phyloP scores from a whole-genome alignment of 192 early-diverging fungal species.

The Coemansia sp. region DNA sequence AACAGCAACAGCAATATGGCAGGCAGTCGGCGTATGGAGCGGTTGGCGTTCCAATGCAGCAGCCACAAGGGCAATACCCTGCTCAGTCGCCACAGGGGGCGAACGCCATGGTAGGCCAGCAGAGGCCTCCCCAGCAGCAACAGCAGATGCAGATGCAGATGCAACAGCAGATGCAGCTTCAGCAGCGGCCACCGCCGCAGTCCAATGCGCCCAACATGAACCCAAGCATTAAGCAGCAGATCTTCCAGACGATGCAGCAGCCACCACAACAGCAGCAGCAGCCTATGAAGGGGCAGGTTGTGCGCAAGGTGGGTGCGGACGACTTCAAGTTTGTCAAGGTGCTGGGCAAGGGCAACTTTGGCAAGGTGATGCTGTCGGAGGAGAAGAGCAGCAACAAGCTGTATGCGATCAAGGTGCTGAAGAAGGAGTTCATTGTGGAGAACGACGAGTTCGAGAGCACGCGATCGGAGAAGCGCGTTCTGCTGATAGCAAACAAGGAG shows the following conservation, averaged over 20 bases:
- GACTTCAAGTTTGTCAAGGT: conserved; percentile 96
- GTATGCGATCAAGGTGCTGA: conserved; percentile 97
- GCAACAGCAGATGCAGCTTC: no score
- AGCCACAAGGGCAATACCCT: conserved; percentile 16
- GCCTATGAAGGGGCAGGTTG: conserved; percentile 26
- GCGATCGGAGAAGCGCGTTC: conserved; percentile 91
- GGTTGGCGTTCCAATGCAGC: conserved; percentile 4
- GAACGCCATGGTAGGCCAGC: not conserved
- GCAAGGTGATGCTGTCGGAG: conserved; percentile 98
- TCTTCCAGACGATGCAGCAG: conserved; percentile 50
- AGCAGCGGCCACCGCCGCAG: conserved; percentile 12
- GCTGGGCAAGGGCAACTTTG: conserved; percentile 98
- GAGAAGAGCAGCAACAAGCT: conserved; percentile 79
- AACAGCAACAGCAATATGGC: conserved; percentile 24
- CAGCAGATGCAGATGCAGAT: not conserved
- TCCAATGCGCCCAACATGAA: conserved; percentile 15
- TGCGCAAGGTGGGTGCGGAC: conserved; percentile 75
- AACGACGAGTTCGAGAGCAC: conserved; percentile 97
- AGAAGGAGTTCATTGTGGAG: conserved; percentile 98
- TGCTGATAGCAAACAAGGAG: conserved; percentile 87
- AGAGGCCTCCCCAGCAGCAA: not conserved
- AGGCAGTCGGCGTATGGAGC: conserved; percentile 20
- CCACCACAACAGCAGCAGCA: conserved; percentile 13
- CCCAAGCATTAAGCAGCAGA: conserved; percentile 35
- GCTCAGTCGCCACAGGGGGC: conserved; percentile 2